Base-by-base conservation (phyloP, 2,329 filamentous ascomycete genomes). In the Neobulgaria alba region DNA sequence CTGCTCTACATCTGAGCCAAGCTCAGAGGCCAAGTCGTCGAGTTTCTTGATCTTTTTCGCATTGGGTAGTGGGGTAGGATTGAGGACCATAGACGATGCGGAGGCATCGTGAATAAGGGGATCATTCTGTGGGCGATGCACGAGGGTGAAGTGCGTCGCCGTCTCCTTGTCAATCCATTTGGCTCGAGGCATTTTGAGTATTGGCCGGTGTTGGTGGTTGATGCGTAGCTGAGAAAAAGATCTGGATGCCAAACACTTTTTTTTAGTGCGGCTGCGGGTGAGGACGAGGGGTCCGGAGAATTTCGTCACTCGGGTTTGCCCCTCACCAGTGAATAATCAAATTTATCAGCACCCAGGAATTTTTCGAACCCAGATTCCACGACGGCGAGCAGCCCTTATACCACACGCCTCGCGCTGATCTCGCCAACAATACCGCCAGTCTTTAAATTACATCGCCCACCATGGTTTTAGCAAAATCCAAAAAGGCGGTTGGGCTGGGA, bases 111-210 rank as follows among this genome's bases (percentile, higher is more conserved):
- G 84, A 61, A 98, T 95, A 56, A 90, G 78, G 34, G 93, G 92
- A 63, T 98, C 92, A 77, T 95, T 87, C 67, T 98, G 93, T 23
- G 90, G 86, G 58, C 92, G 86, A 67, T 95, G 86, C 56, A 96
- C 87, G 61, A 98, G 84, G 54, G 84, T 83, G 66, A 94, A 96
- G 66, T 89, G 92, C 62, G 85, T 84, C 55, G 92, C 89, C 46
- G 76, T 83, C 66, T 95, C 94, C 70, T 95, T 95, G 71, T 95
- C 76, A 54, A 77, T 81, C 59, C 65, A 57, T 26, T 51, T 50
- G 39, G 53, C 56, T 39, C 53, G 55, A 46, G 56, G 41, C 57
- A 59, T 59, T 19, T 51, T 56, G 47, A 35, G n/a, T n/a, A n/a
- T n/a, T n/a, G n/a, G n/a, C n/a, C n/a, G n/a, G 44, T 44, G 38